Base-by-base conservation (phyloP, 2,329 filamentous ascomycete genomes). In the Exophiala spinifera region DNA sequence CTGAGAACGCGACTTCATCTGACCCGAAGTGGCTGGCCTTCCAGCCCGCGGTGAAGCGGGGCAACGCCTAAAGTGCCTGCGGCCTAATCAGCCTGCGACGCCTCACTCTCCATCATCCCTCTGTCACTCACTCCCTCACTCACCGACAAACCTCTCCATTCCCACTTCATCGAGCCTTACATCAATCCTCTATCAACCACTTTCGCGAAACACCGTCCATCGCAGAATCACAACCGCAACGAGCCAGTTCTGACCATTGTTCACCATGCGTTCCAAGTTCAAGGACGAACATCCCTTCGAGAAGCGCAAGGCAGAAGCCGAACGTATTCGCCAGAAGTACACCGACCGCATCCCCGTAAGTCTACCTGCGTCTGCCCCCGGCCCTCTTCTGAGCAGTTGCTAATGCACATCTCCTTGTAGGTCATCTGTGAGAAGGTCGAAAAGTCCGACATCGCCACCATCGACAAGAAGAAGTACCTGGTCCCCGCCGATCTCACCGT, bases 201-300 rank as follows among this genome's bases (percentile, higher is more conserved):
- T 21, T 33, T 15, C 31, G 14, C 39, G 6, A 25, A 11, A 20
- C 46, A 48, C 31, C n/a, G 23, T 13, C 34, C 14, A n/a, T 13
- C 23, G 21, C 4, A 44, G 20, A n/a, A n/a, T 17, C n/a, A 3
- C 34, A 23, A n/a, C 44, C 56, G 53, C 56, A 50, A 57, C 53
- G 56, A 55, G 59, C 56, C 42, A 48, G 47, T 57, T 61, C 54
- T 49, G 60, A 66, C 39, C 61, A 45, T 51, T 46, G 25, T 39
- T 48, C 51, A 54, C 51, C 63, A 96, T 96, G 91, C 88, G 91
- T 73, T 95, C 90, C 82, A 97, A 97, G 85, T 99, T 99, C 78
- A 99, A 99, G 91, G 94, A 99, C 86, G 94, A 97, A 85, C 94
- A 97, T 76, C 91, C 90, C 68, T 97, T 97, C 74, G 94, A 97